Base-by-base conservation (phyloP, 2,329 filamentous ascomycete genomes). In the Didymella pinodella region DNA sequence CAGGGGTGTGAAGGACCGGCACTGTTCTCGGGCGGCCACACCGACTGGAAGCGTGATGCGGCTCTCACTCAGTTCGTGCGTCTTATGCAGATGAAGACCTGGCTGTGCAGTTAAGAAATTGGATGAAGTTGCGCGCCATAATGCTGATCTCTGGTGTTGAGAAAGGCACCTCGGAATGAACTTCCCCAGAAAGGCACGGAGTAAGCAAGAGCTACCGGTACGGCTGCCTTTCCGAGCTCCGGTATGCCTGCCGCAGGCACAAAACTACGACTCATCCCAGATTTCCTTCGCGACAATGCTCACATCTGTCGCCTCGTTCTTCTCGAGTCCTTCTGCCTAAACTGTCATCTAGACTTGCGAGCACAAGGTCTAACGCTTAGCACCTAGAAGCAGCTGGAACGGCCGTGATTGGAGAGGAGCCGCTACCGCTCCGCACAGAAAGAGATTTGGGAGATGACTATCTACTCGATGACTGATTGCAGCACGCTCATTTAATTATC, bases 151-250 rank as follows among this genome's bases (percentile, higher is more conserved):
- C n/a, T 36, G 43, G 22, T 48, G 36, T 44, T 36, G 29, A 44
- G 22, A 18, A 22, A 5, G 18, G 5, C n/a, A 16, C 20, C 29
- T 20, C 53, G 46, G 53, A 49, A 18, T 46, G 7, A 12, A 28
- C 25, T 25, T 40, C 44, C 20, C 44, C 28, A 43, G 38, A 36
- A 28, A 22, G 29, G 36, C 29, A 16, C 49, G 55, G 55, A 58
- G 22, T 58, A 25, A 44, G 47, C 12, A 32, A 31, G 2, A 34
- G 31, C 54, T 56, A n/a, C n/a, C n/a, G n/a, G n/a, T n/a, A 57
- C 47, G 48, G 54, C 20, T 43, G 20, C 31, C 14, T 25, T 28
- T 51, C 54, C 55, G 49, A 58, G 48, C 38, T 41, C 31, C 56
- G 56, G 45, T 18, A 16, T 44, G 14, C 16, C 22, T 49, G 29